These are phyloP conservation scores for Venturia asperata DNA, from an alignment of 2,329 filamentous ascomycete species.

Conservation along the genomic window DNA sequence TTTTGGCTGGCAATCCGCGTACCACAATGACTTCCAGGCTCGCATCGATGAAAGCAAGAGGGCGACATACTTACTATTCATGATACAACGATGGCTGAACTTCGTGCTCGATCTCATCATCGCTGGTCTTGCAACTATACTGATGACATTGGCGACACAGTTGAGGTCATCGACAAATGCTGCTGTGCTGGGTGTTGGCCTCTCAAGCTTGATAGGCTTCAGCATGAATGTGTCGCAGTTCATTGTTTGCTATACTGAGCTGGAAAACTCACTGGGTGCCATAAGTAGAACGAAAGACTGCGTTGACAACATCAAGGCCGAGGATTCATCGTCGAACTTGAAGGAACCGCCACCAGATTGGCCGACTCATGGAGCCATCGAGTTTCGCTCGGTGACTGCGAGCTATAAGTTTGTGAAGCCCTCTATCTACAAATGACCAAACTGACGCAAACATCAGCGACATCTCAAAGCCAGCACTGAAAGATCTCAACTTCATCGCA, in stretches of 20 bases:
- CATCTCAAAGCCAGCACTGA: not conserved
- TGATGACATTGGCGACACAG: slow-evolving; percentile 32
- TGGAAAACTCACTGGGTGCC: slow-evolving; percentile 53
- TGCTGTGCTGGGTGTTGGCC: slow-evolving; percentile 46
- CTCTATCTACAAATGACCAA: not conserved
- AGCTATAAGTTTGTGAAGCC: not conserved
- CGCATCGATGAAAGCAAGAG: slow-evolving; percentile 37
- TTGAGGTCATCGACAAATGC: slow-evolving; percentile 27
- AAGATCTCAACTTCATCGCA: not conserved
- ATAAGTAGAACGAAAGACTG: slow-evolving; percentile 50
- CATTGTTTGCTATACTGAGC: slow-evolving; percentile 44
- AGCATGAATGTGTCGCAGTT: slow-evolving; percentile 45
- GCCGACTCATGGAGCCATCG: slow-evolving; percentile 1
- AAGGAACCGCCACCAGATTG: not conserved
- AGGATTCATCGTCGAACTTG: slow-evolving; percentile 29
- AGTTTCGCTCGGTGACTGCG: not conserved
- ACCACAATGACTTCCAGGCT: slow-evolving; percentile 32
- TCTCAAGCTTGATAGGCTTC: slow-evolving; percentile 49
- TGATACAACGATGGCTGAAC: slow-evolving; percentile 40
- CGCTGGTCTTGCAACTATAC: slow-evolving; percentile 33
- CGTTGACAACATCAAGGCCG: slow-evolving; percentile 38
- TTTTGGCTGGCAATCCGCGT: slow-evolving; percentile 41
- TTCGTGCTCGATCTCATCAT: slow-evolving; percentile 37
- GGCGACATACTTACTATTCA: slow-evolving; percentile 41
- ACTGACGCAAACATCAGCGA: not conserved